Percentiles rank a stretch among this genome's conserved stretches.
Evolutionary conservation across 2,329 filamentous ascomycete genomes (phyloP).

Genomic region (Helicocarpus griseus): DNA sequence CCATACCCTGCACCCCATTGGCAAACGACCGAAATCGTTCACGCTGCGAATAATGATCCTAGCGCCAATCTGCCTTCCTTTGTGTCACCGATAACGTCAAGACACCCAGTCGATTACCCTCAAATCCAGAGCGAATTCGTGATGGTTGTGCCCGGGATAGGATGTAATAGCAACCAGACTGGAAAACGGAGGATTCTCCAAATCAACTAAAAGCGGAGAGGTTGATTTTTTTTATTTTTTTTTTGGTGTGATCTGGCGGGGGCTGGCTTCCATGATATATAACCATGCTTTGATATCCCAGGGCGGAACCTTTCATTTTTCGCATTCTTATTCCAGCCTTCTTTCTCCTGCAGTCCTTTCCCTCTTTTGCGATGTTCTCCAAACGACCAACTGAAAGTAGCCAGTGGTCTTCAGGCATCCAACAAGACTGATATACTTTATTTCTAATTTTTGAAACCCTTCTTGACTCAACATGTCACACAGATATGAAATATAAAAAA

Average conservation of each 20-base stretch:
- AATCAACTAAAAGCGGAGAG: background rate
- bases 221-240: background rate
- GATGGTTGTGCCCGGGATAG: background rate
- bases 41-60: background rate
- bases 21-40: background rate
- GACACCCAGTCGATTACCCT: background rate
- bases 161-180: background rate
- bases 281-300: background rate
- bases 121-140: constrained; percentile 2
- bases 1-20: background rate
- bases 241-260: too few relatives aligned
- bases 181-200: constrained; percentile 1
- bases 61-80: background rate
- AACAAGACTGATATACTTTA: too few relatives aligned
- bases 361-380: background rate
- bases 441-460: too few relatives aligned
- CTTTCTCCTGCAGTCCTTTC: background rate
- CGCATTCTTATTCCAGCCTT: background rate
- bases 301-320: background rate
- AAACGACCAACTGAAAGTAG: too few relatives aligned
- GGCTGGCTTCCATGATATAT: background rate
- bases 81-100: background rate
- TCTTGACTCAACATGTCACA: too few relatives aligned
- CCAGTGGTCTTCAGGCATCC: too few relatives aligned
- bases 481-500: too few relatives aligned